These are phyloP conservation scores for Paraglomus brasilianum DNA, from an alignment of 192 early-diverging fungal genomes.

Conservation along the genomic window DNA sequence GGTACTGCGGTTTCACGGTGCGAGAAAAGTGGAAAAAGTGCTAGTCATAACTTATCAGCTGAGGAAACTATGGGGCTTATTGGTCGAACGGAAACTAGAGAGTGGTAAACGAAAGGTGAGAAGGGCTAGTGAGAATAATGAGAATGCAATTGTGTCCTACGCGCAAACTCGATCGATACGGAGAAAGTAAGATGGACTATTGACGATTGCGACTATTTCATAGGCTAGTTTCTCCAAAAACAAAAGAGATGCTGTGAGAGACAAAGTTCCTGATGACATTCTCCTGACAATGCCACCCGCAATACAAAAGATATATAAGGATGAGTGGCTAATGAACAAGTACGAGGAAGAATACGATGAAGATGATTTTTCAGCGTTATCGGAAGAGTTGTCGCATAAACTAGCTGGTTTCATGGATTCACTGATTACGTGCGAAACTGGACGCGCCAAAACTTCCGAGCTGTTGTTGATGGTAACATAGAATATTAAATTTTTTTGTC, in stretches of 20 bases:
- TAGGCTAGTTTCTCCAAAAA: background rate
- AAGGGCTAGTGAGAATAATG: background rate
- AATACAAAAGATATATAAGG: slow-evolving; percentile 33
- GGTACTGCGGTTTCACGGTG: slow-evolving; percentile 47
- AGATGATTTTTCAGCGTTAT: slow-evolving; percentile 9
- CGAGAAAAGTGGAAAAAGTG: slow-evolving; percentile 39
- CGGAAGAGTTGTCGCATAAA: background rate
- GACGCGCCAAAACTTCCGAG: slow-evolving; percentile 35
- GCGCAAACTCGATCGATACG: background rate
- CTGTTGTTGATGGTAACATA: slow-evolving; percentile 39
- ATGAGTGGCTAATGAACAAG: slow-evolving; percentile 15
- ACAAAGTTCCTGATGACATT: slow-evolving; percentile 21
- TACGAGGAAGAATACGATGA: slow-evolving; percentile 23
- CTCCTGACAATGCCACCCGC: slow-evolving; percentile 22
- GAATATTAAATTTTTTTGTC: slow-evolving; percentile 15
- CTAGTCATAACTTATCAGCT: slow-evolving; percentile 51
- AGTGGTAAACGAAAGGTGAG: slow-evolving; percentile 31
- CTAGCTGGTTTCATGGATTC: slow-evolving; percentile 36
- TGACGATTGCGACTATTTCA: background rate
- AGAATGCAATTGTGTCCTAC: background rate
- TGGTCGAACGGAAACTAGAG: slow-evolving; percentile 39
- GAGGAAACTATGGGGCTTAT: slow-evolving; percentile 46
- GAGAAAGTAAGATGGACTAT: background rate
- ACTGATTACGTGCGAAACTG: slow-evolving; percentile 34
- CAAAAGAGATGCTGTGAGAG: background rate